phyloP scores from a whole-genome alignment of 176 grass and related monocot genomes.

The Chloris gayana region DNA sequence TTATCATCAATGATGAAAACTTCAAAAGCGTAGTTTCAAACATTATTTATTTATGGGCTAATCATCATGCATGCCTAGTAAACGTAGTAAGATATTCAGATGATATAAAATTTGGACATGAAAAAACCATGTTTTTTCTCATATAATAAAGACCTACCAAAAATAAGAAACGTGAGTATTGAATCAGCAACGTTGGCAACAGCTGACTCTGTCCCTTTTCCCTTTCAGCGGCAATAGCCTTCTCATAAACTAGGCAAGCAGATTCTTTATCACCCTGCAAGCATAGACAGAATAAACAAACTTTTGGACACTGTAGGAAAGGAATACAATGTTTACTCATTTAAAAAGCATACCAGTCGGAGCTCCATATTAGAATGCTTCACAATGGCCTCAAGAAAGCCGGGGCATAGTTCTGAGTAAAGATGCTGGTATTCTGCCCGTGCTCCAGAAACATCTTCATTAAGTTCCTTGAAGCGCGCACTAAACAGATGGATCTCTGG shows the following conservation, averaged over 20 bases:
- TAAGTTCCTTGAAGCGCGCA: conserved; percentile 87
- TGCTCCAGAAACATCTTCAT: conserved; percentile 76
- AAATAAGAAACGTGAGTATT: conserved; percentile 87
- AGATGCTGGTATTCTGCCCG: conserved; percentile 80
- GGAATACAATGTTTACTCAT: background rate
- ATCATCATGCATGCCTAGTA: background rate
- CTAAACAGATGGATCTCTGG: conserved; percentile 94
- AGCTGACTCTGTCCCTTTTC: conserved; percentile 74
- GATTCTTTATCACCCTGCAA: conserved; percentile 70
- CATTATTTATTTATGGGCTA: background rate
- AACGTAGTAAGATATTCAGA: background rate
- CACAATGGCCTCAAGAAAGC: conserved; percentile 89
- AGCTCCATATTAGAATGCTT: conserved; percentile 96
- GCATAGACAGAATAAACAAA: conserved; percentile 22
- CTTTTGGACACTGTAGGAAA: background rate
- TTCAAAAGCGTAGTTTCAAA: background rate
- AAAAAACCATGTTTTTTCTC: background rate
- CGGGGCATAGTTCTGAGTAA: conserved; percentile 78
- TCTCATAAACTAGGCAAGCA: conserved; percentile 83
- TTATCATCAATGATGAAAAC: background rate
- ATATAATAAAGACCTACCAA: conserved; percentile 52
- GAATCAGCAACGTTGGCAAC: conserved; percentile 70
- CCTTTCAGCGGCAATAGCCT: conserved; percentile 71
- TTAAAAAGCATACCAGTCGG: conserved; percentile 58
- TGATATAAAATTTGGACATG: background rate